These are phyloP conservation scores for Penicillium sp. DNA, from an alignment of 2,329 filamentous ascomycete species.

Conservation along the genomic window DNA sequence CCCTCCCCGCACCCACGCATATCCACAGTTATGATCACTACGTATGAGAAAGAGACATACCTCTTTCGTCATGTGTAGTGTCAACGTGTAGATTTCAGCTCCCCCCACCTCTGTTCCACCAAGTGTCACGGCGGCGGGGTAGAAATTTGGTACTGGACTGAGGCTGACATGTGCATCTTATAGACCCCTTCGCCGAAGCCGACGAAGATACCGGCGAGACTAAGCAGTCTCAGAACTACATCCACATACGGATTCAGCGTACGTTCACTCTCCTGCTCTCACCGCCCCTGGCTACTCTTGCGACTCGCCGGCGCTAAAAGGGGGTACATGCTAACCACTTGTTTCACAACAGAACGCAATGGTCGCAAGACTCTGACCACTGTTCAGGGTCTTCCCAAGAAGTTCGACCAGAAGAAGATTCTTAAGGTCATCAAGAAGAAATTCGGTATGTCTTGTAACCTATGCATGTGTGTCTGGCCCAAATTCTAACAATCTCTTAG, in stretches of 20 bases:
- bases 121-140: slow-evolving; percentile 37
- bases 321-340: slow-evolving; percentile 24
- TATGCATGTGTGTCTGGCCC: neutral
- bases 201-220: slow-evolving; percentile 97
- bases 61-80: neutral
- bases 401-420: slow-evolving; percentile 99
- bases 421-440: slow-evolving; percentile 99
- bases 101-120: slow-evolving; percentile 9
- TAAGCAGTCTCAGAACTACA: slow-evolving; percentile 95
- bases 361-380: slow-evolving; percentile 99
- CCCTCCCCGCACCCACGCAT: slow-evolving; percentile 7
- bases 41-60: neutral
- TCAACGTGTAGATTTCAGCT: neutral
- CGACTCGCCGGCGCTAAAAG: slow-evolving; percentile 10
- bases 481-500: slow-evolving; percentile 47
- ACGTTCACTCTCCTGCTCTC: slow-evolving; percentile 46
- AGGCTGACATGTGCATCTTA: slow-evolving; percentile 36
- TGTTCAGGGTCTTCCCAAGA: slow-evolving; percentile 97
- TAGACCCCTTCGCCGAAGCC: slow-evolving; percentile 99
- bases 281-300: slow-evolving; percentile 1
- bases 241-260: slow-evolving; percentile 99
- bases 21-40: neutral
- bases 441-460: slow-evolving; percentile 64
- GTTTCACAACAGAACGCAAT: slow-evolving; percentile 79
- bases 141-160: slow-evolving; percentile 31